Conservation (phyloP, 2,329 filamentous ascomycete genomes). For the Pseudogymnoascus sp. region DNA sequence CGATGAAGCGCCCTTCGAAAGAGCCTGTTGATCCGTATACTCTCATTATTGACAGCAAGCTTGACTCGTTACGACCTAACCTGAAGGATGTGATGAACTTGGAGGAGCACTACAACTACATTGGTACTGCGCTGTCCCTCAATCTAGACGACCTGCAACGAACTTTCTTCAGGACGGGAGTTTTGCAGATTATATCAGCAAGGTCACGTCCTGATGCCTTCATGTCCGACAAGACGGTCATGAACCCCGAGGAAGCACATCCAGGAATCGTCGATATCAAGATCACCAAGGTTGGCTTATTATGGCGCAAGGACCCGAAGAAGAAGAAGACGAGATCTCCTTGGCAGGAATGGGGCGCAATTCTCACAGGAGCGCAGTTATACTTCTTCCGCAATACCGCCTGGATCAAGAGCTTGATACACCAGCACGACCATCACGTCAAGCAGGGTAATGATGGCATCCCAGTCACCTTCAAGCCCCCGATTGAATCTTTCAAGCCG, state of each 20-base stretch:
- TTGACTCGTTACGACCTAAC: slow-evolving; percentile 74
- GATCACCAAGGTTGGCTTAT: slow-evolving; percentile 85
- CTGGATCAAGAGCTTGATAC: slow-evolving; percentile 86
- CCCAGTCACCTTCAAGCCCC: slow-evolving; percentile 83
- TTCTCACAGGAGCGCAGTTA: slow-evolving; percentile 90
- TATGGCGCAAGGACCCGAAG: slow-evolving; percentile 92
- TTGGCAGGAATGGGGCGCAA: slow-evolving; percentile 98
- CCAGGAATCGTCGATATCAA: slow-evolving; percentile 96
- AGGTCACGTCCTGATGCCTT: slow-evolving; percentile 92
- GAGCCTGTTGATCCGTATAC: slow-evolving; percentile 95
- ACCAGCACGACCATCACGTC: slow-evolving; percentile 75
- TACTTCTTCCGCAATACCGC: slow-evolving; percentile 92
- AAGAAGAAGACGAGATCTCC: slow-evolving; percentile 91
- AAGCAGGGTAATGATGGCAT: slow-evolving; percentile 66
- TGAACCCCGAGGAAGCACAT: slow-evolving; percentile 77
- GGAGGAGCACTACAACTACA: slow-evolving; percentile 85
- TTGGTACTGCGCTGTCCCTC: slow-evolving; percentile 65
- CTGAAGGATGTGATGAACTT: slow-evolving; percentile 87
- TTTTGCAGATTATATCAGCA: slow-evolving; percentile 90
- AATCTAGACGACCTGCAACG: slow-evolving; percentile 77
- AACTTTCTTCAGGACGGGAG: slow-evolving; percentile 82
- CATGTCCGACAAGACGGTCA: slow-evolving; percentile 76
- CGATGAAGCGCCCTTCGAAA: slow-evolving; percentile 55
- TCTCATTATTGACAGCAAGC: slow-evolving; percentile 79
- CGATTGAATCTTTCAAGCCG: slow-evolving; percentile 84